phyloP scores from a whole-genome alignment of 75 land plant species.

The Chamaecyparis obtusa region DNA sequence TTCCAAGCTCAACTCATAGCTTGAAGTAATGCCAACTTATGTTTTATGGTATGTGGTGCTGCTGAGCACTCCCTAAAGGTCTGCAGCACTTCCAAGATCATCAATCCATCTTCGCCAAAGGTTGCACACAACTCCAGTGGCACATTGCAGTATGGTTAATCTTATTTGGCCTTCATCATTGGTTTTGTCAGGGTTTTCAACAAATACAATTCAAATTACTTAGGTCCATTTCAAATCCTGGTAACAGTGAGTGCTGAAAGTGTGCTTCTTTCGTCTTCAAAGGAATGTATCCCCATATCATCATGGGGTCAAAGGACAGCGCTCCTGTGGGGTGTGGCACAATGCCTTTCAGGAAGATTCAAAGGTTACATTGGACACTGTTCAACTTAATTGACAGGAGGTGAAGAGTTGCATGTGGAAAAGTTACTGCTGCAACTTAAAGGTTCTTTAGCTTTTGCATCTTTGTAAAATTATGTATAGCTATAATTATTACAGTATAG shows the following conservation, averaged over 20 bases:
- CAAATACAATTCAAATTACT: neutral
- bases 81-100: neutral
- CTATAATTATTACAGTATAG: no score
- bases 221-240: neutral
- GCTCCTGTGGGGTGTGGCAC: neutral
- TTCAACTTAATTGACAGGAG: no score
- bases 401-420: no score
- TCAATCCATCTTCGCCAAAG: neutral
- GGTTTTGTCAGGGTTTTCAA: neutral
- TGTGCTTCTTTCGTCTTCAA: neutral
- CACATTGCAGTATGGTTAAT: neutral
- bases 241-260: neutral
- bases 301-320: neutral
- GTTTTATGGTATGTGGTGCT: neutral
- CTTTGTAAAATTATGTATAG: no score
- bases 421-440: no score
- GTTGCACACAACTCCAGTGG: neutral
- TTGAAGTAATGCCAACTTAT: neutral
- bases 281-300: no score
- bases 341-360: neutral
- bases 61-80: neutral
- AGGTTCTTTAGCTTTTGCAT: no score
- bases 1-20: neutral
- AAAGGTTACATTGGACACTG: no score
- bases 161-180: neutral